These are phyloP conservation scores for Leishmania martiniquensis DNA, from an alignment of 208 protist species.

Conservation along the genomic window DNA sequence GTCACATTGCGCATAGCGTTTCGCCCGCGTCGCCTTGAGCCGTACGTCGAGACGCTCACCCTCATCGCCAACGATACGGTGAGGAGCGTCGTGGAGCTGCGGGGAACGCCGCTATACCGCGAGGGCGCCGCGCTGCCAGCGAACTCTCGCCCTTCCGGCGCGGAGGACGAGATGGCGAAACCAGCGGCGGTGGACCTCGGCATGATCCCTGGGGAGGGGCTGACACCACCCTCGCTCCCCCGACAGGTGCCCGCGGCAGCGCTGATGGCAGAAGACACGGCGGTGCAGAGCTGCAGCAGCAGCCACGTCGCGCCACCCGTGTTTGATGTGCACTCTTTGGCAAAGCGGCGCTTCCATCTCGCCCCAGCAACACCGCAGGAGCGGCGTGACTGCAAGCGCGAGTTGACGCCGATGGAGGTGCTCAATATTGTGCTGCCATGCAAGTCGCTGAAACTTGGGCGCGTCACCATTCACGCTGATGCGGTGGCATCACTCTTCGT, in stretches of 20 bases:
- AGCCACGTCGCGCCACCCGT: slow-evolving; percentile 55
- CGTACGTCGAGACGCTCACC: slow-evolving; percentile 60
- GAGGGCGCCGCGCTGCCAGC: not conserved
- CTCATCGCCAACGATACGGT: slow-evolving; percentile 81
- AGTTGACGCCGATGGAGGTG: slow-evolving; percentile 90
- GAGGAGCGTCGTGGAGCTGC: slow-evolving; percentile 48
- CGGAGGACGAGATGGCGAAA: slow-evolving; percentile 31
- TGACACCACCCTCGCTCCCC: slow-evolving; percentile 62
- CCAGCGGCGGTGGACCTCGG: slow-evolving; percentile 71
- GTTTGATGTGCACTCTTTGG: slow-evolving; percentile 82
- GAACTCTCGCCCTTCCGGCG: slow-evolving; percentile 5
- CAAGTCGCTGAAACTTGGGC: slow-evolving; percentile 90
- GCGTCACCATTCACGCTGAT: slow-evolving; percentile 85
- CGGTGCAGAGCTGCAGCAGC: slow-evolving; percentile 17
- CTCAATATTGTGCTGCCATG: slow-evolving; percentile 75
- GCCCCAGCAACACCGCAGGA: slow-evolving; percentile 80
- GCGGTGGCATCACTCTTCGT: slow-evolving; percentile 87
- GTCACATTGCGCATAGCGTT: slow-evolving; percentile 74
- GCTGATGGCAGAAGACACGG: slow-evolving; percentile 30
- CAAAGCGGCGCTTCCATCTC: slow-evolving; percentile 84
- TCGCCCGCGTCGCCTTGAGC: slow-evolving; percentile 80
- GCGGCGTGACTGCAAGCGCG: slow-evolving; percentile 89
- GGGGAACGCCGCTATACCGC: slow-evolving; percentile 37
- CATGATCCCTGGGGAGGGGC: slow-evolving; percentile 83
- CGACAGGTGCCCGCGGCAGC: slow-evolving; percentile 25